A percentile compares a stretch with the other conserved stretches of the same genome.
Evolutionary conservation across 768 basidiomycete species (phyloP).

Genomic region (Xerocomus spinulosus): DNA sequence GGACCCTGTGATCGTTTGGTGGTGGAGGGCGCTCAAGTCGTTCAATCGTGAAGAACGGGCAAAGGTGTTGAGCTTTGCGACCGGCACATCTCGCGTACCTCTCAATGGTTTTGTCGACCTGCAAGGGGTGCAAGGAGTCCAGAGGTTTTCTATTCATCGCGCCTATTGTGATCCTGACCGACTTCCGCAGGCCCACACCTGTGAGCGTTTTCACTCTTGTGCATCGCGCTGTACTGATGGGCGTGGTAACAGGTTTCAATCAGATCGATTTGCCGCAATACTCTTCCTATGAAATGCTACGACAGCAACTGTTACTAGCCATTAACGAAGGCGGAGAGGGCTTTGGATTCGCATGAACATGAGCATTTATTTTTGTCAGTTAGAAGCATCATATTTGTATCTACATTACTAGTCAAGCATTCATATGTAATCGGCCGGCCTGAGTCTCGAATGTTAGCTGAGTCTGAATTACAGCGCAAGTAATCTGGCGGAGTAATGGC

Average conservation of each 20-base stretch:
- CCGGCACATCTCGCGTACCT: conserved; percentile 88
- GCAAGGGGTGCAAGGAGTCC: conserved; percentile 92
- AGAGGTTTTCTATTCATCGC: conserved; percentile 92
- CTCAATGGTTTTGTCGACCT: conserved; percentile 91
- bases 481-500: neutral
- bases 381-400: conserved; percentile 35
- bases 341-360: conserved; percentile 71
- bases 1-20: conserved; percentile 97
- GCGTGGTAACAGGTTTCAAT: conserved; percentile 66
- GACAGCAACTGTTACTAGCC: conserved; percentile 83
- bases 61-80: conserved; percentile 96
- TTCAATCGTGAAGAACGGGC: conserved; percentile 96
- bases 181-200: conserved; percentile 87
- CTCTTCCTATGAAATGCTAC: conserved; percentile 93
- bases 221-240: conserved; percentile 12
- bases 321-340: conserved; percentile 96
- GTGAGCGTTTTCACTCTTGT: conserved; percentile 39
- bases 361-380: conserved; percentile 15
- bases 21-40: conserved; percentile 97
- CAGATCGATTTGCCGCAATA: conserved; percentile 94
- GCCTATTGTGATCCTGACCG: conserved; percentile 85
- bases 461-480: neutral
- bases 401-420: conserved; percentile 18
- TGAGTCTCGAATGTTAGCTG: neutral
- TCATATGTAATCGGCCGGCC: neutral